Evolutionary conservation across 2,329 filamentous ascomycete species (phyloP).

Genomic region (Xylaria multiplex): DNA sequence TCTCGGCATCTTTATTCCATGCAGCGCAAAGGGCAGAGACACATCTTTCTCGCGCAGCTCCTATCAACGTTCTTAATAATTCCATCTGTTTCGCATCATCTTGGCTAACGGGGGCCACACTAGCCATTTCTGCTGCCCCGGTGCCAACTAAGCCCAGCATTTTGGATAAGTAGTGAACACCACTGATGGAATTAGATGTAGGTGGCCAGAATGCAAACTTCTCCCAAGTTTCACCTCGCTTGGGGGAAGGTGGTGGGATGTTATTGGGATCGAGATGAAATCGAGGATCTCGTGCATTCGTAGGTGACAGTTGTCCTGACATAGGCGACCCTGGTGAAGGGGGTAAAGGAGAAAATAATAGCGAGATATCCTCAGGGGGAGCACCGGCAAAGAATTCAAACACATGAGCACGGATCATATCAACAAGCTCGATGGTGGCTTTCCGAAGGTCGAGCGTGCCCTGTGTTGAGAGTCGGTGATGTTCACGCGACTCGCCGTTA

Average conservation of each 20-base stretch:
- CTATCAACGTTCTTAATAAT: constrained; percentile 78
- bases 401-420: constrained; percentile 81
- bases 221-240: constrained; percentile 86
- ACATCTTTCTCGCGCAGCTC: constrained; percentile 82
- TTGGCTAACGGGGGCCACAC: constrained; percentile 72
- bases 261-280: constrained; percentile 84
- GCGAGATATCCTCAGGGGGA: constrained; percentile 89
- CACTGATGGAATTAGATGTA: constrained; percentile 88
- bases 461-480: constrained; percentile 81
- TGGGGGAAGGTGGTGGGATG: constrained; percentile 79
- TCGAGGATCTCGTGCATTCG: constrained; percentile 72
- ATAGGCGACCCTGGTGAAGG: constrained; percentile 74
- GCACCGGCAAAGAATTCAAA: constrained; percentile 85
- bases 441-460: constrained; percentile 78
- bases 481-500: constrained; percentile 80
- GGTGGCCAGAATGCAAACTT: constrained; percentile 97
- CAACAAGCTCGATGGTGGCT: constrained; percentile 83
- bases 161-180: constrained; percentile 88
- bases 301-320: constrained; percentile 63
- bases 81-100: constrained; percentile 71
- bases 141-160: constrained; percentile 85
- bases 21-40: constrained; percentile 86
- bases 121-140: constrained; percentile 85
- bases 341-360: constrained; percentile 83
- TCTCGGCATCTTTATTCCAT: constrained; percentile 94